phyloP scores from a whole-genome alignment of 2,329 filamentous ascomycete genomes.

The Helotiales sp. region DNA sequence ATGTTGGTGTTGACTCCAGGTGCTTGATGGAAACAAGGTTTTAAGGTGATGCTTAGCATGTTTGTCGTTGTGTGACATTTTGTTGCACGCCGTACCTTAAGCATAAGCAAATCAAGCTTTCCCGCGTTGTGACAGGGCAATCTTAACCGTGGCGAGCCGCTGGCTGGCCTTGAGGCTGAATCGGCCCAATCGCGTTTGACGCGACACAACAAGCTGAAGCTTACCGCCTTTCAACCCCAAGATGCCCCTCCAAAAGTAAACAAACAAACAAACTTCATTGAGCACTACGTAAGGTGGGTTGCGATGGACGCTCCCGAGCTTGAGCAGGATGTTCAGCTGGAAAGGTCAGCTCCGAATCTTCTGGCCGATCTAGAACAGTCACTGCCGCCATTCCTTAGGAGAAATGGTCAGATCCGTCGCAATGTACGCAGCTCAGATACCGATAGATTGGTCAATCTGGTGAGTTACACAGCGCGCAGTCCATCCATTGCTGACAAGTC shows the following conservation, averaged over 20 bases:
- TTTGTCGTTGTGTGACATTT: conserved; percentile 14
- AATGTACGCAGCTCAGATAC: conserved; percentile 58
- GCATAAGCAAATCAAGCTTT: conserved; percentile 33
- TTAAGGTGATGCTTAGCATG: background rate
- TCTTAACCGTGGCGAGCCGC: background rate
- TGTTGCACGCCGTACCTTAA: conserved; percentile 34
- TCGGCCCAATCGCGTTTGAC: background rate
- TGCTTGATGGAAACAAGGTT: conserved; percentile 2
- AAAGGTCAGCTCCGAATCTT: conserved; percentile 63
- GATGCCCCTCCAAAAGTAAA: conserved; percentile 7
- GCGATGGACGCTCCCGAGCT: conserved; percentile 65
- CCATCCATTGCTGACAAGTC: background rate
- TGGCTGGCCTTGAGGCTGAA: background rate
- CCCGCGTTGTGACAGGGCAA: background rate
- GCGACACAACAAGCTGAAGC: background rate
- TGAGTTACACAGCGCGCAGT: conserved; percentile 36
- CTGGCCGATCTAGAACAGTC: conserved; percentile 62
- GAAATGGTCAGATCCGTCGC: conserved; percentile 52
- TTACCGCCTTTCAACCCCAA: background rate
- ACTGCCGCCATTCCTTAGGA: conserved; percentile 57
- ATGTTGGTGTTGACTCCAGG: background rate
- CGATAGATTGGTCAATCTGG: conserved; percentile 53
- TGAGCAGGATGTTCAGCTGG: conserved; percentile 66
- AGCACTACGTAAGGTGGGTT: too few species aligned
- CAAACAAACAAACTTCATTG: background rate